Evolutionary conservation across 2,329 filamentous ascomycete genomes (phyloP), one percentile per base, ranked within the genome.

Genomic region (Cercospora beticola): DNA sequence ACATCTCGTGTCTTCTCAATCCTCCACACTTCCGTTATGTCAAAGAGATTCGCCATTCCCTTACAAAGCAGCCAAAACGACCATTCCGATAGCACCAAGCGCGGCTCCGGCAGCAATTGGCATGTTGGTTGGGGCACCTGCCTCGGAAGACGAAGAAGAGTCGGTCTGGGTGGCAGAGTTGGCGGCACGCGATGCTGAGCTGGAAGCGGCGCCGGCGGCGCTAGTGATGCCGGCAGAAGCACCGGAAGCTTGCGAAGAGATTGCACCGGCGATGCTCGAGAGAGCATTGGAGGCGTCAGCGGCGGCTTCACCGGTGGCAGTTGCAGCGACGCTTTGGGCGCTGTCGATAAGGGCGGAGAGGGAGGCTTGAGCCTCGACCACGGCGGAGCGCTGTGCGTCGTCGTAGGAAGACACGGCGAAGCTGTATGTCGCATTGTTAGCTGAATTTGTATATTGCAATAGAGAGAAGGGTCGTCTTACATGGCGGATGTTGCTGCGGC

Each of bases 91-190:
- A 31, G 69, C 71, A 63, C 71, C 71, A 52, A 71, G 54, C n/a
- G 71, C 71, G 56, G 64, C 71, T 58, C 62, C 71, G 23, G 71
- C 71, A 31, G 68, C 64, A n/a, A 73, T 46, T 18, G 69, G 71
- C 43, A 49, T 63, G 43, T 66, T 63, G n/a, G 71, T 71, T 4
- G 71, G 63, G 9, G 69, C 70, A 49, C 62, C 63, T 12, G 54
- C 40, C 9, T 36, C 68, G 28, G 65, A 66, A n/a, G 62, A 62
- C 16, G 67, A 23, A n/a, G 69, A 58, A 14, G 64, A 62, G 3
- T 40, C 57, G 43, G 46, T 63, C 36, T n/a, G 36, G 5, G 56
- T 33, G 36, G 64, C 62, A 57, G 66, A 67, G 26, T 60, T 64
- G 26, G 57, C 61, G 40, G 64, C 68, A 16, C 26, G 30, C 63